These are phyloP conservation scores for Erysimum cheiri DNA, from an alignment of 441 rosid genomes.

Conservation along the genomic window DNA sequence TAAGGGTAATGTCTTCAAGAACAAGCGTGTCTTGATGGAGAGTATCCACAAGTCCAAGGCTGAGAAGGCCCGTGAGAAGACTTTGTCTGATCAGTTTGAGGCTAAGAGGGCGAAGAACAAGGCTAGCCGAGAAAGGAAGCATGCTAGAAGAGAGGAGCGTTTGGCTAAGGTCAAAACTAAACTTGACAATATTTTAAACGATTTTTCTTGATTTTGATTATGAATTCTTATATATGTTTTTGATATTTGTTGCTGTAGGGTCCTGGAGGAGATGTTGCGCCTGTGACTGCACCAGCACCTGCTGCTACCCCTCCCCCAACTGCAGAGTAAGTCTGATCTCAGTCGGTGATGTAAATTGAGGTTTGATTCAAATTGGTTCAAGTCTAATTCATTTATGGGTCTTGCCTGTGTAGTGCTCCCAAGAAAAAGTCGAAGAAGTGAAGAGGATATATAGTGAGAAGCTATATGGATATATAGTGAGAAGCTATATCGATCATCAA, in stretches of 20 bases:
- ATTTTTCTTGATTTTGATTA: background rate
- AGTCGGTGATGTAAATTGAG: background rate
- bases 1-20: conserved; percentile 85
- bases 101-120: conserved; percentile 59
- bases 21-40: conserved; percentile 60
- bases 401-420: conserved; percentile 47
- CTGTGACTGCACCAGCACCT: conserved; percentile 51
- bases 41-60: conserved; percentile 63
- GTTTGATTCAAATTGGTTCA: background rate
- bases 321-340: conserved; percentile 52
- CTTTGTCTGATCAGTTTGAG: conserved; percentile 56
- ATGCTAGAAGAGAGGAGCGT: conserved; percentile 78
- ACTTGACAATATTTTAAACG: background rate
- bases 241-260: conserved; percentile 50
- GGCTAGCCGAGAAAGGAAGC: conserved; percentile 53
- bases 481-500: conserved; percentile 31
- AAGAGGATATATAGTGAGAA: too few relatives aligned
- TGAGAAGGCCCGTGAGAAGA: conserved; percentile 60
- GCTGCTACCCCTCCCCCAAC: conserved; percentile 42
- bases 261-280: conserved; percentile 52
- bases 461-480: conserved; percentile 10
- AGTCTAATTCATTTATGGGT: background rate
- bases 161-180: conserved; percentile 34
- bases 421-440: conserved; percentile 73
- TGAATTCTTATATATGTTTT: background rate